Evolutionary conservation across 148 eudicot species (phyloP).

Genomic region (Dianthus caryophyllus): DNA sequence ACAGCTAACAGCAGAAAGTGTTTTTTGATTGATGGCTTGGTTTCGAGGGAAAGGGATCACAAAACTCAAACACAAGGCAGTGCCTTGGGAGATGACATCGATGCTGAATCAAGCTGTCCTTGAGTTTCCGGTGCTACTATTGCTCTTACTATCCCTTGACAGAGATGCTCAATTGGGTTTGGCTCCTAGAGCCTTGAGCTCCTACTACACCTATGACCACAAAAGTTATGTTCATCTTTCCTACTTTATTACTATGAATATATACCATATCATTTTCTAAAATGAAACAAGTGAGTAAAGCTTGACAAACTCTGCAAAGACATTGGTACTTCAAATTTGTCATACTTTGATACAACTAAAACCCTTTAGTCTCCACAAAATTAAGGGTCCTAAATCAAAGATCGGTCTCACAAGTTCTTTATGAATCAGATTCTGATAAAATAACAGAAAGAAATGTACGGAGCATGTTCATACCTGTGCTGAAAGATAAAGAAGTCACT

Average conservation of each 20-base stretch:
- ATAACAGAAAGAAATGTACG: neutral
- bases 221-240: neutral
- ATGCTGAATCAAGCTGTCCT: too few relatives aligned
- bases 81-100: too few relatives aligned
- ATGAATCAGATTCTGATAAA: neutral
- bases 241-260: neutral
- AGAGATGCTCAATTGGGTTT: too few relatives aligned
- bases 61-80: too few relatives aligned
- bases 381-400: slow-evolving; percentile 1
- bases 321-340: neutral
- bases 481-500: slow-evolving; percentile 88
- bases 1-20: too few relatives aligned
- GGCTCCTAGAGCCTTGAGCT: too few relatives aligned
- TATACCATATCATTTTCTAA: too few relatives aligned
- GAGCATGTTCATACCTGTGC: slow-evolving; percentile 66
- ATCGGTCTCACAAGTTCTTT: neutral
- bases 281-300: neutral
- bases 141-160: too few relatives aligned
- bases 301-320: too few relatives aligned
- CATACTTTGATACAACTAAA: neutral
- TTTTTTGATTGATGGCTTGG: too few relatives aligned
- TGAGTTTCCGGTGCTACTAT: neutral
- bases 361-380: neutral
- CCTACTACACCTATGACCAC: too few relatives aligned
- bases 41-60: too few relatives aligned